phyloP scores from a whole-genome alignment of 192 early-diverging fungal genomes.

The Rhizoclosmatium globosum region DNA sequence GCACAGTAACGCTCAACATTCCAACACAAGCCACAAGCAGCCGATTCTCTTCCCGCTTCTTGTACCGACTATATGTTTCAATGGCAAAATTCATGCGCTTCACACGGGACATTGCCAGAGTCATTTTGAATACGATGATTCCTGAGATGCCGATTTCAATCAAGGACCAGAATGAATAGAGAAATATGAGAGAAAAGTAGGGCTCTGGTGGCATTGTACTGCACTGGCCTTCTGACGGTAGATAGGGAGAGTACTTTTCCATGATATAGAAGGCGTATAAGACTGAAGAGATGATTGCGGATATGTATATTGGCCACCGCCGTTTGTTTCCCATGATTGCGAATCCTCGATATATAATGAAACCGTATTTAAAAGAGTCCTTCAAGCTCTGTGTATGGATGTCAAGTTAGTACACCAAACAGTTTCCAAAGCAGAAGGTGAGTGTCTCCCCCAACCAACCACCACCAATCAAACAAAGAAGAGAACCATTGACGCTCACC shows the following conservation, averaged over 20 bases:
- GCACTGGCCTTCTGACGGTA: background rate
- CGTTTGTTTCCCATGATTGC: constrained; percentile 27
- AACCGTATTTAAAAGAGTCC: constrained; percentile 27
- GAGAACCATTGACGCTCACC: background rate
- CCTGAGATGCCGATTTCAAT: constrained; percentile 17
- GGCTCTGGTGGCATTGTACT: background rate
- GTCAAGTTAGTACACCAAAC: background rate
- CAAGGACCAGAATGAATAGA: constrained; percentile 21
- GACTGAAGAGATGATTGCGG: background rate
- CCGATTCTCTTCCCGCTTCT: constrained; percentile 23
- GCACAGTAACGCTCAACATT: constrained; percentile 14
- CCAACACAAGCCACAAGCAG: constrained; percentile 28
- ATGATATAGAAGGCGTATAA: constrained; percentile 10
- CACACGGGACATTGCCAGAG: background rate
- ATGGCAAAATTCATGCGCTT: constrained; percentile 22
- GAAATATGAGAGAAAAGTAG: constrained; percentile 12
- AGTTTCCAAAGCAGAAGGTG: too few relatives aligned
- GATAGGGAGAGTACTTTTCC: background rate
- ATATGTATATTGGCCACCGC: constrained; percentile 17
- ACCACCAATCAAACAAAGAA: background rate
- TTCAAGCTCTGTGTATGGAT: constrained; percentile 16
- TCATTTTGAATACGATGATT: constrained; percentile 27
- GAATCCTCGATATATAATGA: constrained; percentile 19
- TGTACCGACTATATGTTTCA: constrained; percentile 28
- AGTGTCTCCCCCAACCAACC: too few relatives aligned